Evolutionary conservation across 1,284 basidiomycete genomes (phyloP), one percentile per base, ranked within the genome.

Genomic region (Schizophyllum amplum): DNA sequence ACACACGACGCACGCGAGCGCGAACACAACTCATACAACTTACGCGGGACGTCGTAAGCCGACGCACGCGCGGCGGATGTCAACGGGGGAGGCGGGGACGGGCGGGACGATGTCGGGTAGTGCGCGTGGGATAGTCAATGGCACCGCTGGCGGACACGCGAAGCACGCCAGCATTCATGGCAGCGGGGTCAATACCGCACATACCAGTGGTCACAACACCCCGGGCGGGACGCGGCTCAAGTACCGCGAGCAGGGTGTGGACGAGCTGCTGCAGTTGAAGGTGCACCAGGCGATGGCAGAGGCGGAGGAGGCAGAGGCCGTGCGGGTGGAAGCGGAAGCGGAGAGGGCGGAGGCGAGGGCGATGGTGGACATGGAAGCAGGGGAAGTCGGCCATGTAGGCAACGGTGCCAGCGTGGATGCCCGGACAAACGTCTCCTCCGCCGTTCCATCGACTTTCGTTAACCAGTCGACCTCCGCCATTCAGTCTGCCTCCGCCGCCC

Each of bases 181-280:
- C 52, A n/a, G n/a, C n/a, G n/a, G n/a, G n/a, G n/a, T n/a, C n/a
- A n/a, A n/a, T 52, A 57, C 59, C 48, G 23, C 59, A 26, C 56
- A 20, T 26, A 33, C 20, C 24, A 54, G 52, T 50, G 52, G 53
- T 63, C 27, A n/a, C 24, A 54, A 51, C 51, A 51, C 53, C 63
- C 17, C 75, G 78, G 11, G 65, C 76, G 49, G 75, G 82, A 11
- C 86, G 24, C 23, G 23, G 6, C 22, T 25, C 17, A 25, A 46
- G 4, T 57, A 85, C 68, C 81, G 87, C 59, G 88, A 91, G 65
- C 91, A 94, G 71, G 90, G 89, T 13, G 92, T 94, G 3, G 92
- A 93, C 66, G 92, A 94, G 69, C 76, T 94, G 21, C 71, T 94
- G 51, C 92, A 94, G 68, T 75, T 94, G 55, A 94, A 94, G 67